These are phyloP conservation scores for Hebeloma cylindrosporum DNA, from an alignment of 768 basidiomycete genomes.

Conservation along the genomic window DNA sequence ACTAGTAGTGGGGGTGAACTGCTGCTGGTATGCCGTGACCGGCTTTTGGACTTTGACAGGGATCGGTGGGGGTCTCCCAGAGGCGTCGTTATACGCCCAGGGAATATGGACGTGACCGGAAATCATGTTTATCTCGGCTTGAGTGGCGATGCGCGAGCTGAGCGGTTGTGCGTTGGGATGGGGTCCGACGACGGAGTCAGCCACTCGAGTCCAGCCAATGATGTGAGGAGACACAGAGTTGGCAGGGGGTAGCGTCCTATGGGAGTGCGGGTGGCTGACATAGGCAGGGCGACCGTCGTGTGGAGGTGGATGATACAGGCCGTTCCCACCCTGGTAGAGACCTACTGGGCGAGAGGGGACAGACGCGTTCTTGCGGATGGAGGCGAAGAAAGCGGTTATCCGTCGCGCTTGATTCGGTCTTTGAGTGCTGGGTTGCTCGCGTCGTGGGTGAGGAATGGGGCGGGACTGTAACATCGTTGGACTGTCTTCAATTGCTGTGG, in stretches of 20 bases:
- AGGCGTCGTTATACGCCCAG: slow-evolving; percentile 18
- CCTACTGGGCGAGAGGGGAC: slow-evolving; percentile 12
- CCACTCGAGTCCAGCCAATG: slow-evolving; percentile 23
- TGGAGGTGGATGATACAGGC: not conserved
- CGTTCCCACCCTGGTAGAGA: slow-evolving; percentile 6
- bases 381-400: slow-evolving; percentile 9
- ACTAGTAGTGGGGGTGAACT: not conserved
- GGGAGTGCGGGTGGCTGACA: not conserved
- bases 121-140: slow-evolving; percentile 25
- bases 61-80: slow-evolving; percentile 10
- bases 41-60: slow-evolving; percentile 18
- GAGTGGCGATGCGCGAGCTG: slow-evolving; percentile 21
- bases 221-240: slow-evolving; percentile 17
- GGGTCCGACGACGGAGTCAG: slow-evolving; percentile 26
- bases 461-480: too few species aligned
- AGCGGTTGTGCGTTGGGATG: slow-evolving; percentile 25
- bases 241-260: not conserved
- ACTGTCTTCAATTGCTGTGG: not conserved
- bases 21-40: not conserved
- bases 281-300: slow-evolving; percentile 1
- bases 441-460: too few species aligned
- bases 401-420: too few species aligned
- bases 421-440: too few species aligned
- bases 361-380: slow-evolving; percentile 17
- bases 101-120: slow-evolving; percentile 26